Conservation (phyloP, 1,139 yeast genomes). For the Geotrichum macrosporum region DNA sequence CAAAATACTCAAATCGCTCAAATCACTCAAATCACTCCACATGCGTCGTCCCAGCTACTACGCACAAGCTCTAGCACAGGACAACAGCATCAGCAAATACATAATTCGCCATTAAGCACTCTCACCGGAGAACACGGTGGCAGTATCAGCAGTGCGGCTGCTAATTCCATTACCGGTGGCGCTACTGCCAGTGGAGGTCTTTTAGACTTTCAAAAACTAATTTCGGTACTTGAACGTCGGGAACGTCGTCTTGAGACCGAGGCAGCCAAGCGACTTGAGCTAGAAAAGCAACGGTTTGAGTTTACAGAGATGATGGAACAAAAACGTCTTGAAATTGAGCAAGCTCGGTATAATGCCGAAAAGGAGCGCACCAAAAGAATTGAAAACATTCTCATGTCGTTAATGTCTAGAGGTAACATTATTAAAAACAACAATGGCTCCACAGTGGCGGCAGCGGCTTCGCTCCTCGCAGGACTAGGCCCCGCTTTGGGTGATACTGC, state of each 20-base stretch:
- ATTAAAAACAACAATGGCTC: background rate
- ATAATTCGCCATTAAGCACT: background rate
- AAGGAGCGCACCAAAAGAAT: constrained; percentile 14
- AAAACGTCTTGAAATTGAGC: constrained; percentile 16
- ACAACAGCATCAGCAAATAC: constrained; percentile 3
- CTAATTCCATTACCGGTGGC: too few relatives aligned
- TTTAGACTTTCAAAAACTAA: constrained; percentile 16
- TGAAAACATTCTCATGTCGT: constrained; percentile 15
- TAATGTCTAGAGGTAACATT: constrained; percentile 3
- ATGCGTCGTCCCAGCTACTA: constrained; percentile 3
- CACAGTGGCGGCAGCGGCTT: background rate
- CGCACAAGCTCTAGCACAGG: background rate
- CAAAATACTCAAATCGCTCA: too few relatives aligned
- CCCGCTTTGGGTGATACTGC: too few relatives aligned
- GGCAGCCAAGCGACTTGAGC: constrained; percentile 15
- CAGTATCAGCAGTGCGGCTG: background rate
- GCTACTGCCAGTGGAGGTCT: too few relatives aligned
- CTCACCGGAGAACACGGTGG: background rate
- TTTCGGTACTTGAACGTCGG: constrained; percentile 16
- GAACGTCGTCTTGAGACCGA: constrained; percentile 17
- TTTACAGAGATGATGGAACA: constrained; percentile 10
- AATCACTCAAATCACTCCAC: background rate
- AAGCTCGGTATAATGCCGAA: constrained; percentile 14
- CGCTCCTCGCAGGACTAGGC: background rate
- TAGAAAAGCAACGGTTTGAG: constrained; percentile 13